phyloP scores from a whole-genome alignment of 176 grass and related monocot species.

The Metroxylon sagu region DNA sequence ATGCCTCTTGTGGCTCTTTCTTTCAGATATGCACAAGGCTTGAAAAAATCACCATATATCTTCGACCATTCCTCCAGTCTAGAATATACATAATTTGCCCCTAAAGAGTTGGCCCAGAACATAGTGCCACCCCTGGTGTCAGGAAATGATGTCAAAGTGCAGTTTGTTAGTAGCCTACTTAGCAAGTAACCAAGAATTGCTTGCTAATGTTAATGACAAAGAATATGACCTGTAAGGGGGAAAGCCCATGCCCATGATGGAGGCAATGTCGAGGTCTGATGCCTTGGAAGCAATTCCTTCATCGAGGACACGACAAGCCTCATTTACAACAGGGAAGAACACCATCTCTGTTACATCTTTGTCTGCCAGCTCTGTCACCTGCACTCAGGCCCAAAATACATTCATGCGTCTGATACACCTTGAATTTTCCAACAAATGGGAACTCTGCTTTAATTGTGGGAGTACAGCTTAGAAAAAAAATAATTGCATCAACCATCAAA shows the following conservation, averaged over 20 bases:
- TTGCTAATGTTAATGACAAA: neutral
- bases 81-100: conserved; percentile 62
- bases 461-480: neutral
- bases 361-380: conserved; percentile 52
- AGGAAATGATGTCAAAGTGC: neutral
- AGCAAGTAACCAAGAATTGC: neutral
- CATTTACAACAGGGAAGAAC: conserved; percentile 6
- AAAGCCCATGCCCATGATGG: conserved; percentile 81
- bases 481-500: too few species aligned
- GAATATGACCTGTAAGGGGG: conserved; percentile 62
- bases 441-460: neutral
- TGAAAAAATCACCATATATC: conserved; percentile 60
- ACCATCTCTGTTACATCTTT: conserved; percentile 10
- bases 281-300: conserved; percentile 9
- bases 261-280: conserved; percentile 3
- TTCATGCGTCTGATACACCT: neutral
- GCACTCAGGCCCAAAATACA: conserved; percentile 14
- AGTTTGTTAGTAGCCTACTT: neutral
- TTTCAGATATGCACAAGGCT: conserved; percentile 66
- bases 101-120: conserved; percentile 73
- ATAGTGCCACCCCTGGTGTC: conserved; percentile 69
- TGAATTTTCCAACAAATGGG: neutral
- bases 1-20: conserved; percentile 75
- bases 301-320: conserved; percentile 3
- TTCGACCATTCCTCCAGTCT: conserved; percentile 77